Base-by-base conservation (phyloP, 306 rosid species). In the Clitoria ternatea region DNA sequence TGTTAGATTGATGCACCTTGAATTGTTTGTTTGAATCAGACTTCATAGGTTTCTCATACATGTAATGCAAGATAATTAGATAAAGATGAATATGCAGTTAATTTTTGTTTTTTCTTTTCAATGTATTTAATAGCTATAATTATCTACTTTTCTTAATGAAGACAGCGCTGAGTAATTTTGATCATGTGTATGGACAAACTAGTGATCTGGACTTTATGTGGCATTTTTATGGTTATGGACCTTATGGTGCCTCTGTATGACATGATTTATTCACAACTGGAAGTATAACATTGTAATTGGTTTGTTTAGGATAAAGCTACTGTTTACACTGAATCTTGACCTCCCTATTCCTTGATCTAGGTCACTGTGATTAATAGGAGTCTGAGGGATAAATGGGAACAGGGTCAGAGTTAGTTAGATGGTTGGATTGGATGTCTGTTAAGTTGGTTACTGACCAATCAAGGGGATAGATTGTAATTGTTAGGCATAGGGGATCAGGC, bases 311-410 rank as follows among this genome's bases (percentile, higher is more conserved):
- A 36, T 33, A 68, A 48, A 54, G 23, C 42, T 22, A 18, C 12
- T 12, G 35, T 24, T 67, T 27, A 32, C 32, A 57, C 50, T 76
- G 39, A 24, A 73, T 33, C 75, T 48, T 59, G 61, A 17, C 47
- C 19, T 36, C 33, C 66, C 11, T 39, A 6, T 44, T 20, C 66
- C 48, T 30, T 48, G 64, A 56, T 14, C 27, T 47, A 50, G 20
- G 23, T 2, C 52, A 49, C 44, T 29, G 2, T 55, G 50, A 12
- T 60, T 37, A 37, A 8, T 37, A 37, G 43, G 43, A 37, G 2
- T 4, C 4, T 7, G 43, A 8, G 4, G 43, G 10, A 37, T 9
- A 8, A 37, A 37, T 11, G 13, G 43, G 43, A 37, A 37, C 43
- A 11, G 43, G 43, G 13, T 7, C 36, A 37, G 43, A 8, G 43